These are phyloP conservation scores for Paraurostyla sp. DNA, from an alignment of 73 alveolate genomes.

Conservation along the genomic window DNA sequence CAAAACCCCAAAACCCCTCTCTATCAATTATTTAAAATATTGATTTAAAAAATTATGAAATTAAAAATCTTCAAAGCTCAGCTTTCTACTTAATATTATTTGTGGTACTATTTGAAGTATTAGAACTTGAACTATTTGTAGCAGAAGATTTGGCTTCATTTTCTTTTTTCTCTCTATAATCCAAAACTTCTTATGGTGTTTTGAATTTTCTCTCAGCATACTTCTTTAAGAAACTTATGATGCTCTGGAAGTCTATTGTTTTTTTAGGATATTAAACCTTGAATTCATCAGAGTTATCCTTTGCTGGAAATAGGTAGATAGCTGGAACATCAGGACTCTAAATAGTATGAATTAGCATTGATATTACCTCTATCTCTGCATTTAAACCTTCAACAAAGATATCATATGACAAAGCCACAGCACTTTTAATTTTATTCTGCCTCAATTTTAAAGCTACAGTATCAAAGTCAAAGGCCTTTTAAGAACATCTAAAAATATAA, in stretches of 20 bases:
- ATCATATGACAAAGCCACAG: slow-evolving; percentile 22
- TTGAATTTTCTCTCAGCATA: slow-evolving; percentile 24
- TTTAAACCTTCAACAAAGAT: slow-evolving; percentile 18
- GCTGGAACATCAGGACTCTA: slow-evolving; percentile 41
- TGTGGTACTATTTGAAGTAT: no score
- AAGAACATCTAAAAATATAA: background rate
- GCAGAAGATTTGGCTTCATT: no score
- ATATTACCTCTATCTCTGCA: slow-evolving; percentile 50
- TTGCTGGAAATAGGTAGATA: slow-evolving; percentile 46
- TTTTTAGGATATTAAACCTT: background rate
- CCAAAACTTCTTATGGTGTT: slow-evolving; percentile 4
- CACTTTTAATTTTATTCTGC: slow-evolving; percentile 10
- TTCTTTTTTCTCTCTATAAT: no score
- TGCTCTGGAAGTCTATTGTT: background rate
- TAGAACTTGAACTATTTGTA: no score
- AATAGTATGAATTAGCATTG: background rate
- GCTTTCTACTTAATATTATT: no score
- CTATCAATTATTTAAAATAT: no score
- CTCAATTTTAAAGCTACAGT: background rate
- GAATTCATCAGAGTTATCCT: background rate
- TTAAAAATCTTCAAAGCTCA: no score
- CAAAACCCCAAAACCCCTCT: no score
- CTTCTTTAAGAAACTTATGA: background rate
- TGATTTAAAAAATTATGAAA: no score
- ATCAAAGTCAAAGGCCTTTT: slow-evolving; percentile 54